Evolutionary conservation across 1,284 basidiomycete genomes (phyloP).

Genomic region (Grifola frondosa): DNA sequence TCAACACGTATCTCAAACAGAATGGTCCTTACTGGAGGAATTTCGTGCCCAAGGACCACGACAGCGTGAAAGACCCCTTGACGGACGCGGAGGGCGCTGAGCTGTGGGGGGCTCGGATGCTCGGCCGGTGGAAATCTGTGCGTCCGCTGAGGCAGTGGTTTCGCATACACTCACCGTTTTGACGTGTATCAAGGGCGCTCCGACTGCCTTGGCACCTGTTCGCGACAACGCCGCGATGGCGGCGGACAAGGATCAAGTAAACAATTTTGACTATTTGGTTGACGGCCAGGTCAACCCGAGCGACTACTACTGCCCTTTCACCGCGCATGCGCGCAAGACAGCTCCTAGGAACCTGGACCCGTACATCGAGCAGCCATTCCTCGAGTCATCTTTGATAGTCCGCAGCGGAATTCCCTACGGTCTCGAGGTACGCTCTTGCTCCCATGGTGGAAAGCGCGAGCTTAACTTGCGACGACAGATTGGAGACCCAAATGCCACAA

Average conservation of each 20-base stretch:
- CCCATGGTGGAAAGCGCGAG: background rate
- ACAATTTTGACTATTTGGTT: too few species aligned
- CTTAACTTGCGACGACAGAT: background rate
- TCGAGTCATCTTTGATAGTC: slow-evolving; percentile 22
- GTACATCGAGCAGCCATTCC: slow-evolving; percentile 17
- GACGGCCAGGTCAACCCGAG: background rate
- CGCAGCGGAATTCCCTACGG: slow-evolving; percentile 32
- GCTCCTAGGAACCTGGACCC: slow-evolving; percentile 23
- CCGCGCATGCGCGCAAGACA: slow-evolving; percentile 22
- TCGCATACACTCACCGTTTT: background rate
- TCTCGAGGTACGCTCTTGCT: slow-evolving; percentile 22
- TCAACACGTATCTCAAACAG: slow-evolving; percentile 17
- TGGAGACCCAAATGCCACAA: background rate
- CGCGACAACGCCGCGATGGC: too few species aligned
- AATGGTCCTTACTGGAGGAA: too few species aligned
- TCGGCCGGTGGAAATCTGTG: slow-evolving; percentile 1
- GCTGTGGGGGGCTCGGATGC: background rate
- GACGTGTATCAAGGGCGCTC: background rate
- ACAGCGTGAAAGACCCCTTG: background rate
- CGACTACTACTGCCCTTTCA: slow-evolving; percentile 29
- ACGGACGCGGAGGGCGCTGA: background rate
- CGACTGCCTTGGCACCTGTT: too few species aligned
- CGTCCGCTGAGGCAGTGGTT: background rate
- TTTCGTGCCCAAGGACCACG: too few species aligned
- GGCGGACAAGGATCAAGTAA: too few species aligned